A percentile compares a stretch with the other conserved stretches of the same genome.
Conservation (phyloP, 176 grass and related monocot genomes). For the Zea luxurians region DNA sequence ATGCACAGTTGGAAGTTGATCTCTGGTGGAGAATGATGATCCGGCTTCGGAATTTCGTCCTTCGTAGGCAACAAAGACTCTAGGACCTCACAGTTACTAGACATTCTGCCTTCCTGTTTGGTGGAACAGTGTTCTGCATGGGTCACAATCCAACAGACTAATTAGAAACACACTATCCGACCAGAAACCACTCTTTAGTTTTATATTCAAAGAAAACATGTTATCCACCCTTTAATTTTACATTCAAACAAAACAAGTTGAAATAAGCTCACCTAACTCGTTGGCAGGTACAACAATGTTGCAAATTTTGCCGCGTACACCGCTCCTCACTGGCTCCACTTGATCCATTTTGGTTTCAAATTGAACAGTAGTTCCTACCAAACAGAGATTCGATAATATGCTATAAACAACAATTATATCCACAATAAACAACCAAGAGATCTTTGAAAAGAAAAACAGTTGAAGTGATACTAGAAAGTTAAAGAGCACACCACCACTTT, state of each 20-base stretch:
- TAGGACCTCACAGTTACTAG: not conserved
- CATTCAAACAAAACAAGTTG: constrained; percentile 6
- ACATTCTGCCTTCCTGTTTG: constrained; percentile 23
- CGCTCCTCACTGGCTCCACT: constrained; percentile 12
- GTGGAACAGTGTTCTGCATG: constrained; percentile 31
- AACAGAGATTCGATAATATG: constrained; percentile 30
- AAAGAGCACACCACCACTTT: constrained; percentile 29
- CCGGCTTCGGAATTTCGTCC: constrained; percentile 18
- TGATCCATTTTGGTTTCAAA: constrained; percentile 21
- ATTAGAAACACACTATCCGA: constrained; percentile 14
- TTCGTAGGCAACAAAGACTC: constrained; percentile 5
- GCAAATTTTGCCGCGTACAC: constrained; percentile 15
- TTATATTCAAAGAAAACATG: constrained; percentile 18
- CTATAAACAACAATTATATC: not conserved
- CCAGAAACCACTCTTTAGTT: not conserved
- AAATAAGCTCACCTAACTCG: constrained; percentile 39
- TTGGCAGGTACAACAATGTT: not conserved
- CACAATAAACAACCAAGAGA: constrained; percentile 21
- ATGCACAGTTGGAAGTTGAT: constrained; percentile 27
- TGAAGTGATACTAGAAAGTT: constrained; percentile 16
- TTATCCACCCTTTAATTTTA: not conserved
- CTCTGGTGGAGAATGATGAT: constrained; percentile 26
- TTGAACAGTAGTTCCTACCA: constrained; percentile 29
- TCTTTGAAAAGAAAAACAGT: not conserved
- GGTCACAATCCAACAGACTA: constrained; percentile 2